Conservation (phyloP, 140 eudicot genomes). For the Anethum foeniculum region DNA sequence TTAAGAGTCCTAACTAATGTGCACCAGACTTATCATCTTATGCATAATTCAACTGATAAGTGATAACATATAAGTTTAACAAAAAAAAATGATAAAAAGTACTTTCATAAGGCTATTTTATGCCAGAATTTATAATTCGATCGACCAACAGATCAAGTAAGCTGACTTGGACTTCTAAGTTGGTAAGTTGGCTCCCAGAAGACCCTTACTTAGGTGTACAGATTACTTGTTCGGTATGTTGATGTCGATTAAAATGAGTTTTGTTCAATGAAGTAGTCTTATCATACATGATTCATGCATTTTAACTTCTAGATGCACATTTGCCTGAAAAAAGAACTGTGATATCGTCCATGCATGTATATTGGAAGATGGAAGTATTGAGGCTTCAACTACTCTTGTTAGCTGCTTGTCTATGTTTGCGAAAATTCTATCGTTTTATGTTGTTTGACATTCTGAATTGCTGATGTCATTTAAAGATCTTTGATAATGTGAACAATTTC, state of each 20-base stretch:
- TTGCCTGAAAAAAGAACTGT: not conserved
- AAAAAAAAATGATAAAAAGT: not conserved
- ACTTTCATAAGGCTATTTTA: not conserved
- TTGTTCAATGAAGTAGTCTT: not conserved
- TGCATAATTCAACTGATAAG: not conserved
- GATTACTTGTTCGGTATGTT: not conserved
- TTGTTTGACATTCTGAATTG: not conserved
- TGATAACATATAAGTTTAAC: not conserved
- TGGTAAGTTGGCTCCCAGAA: not conserved
- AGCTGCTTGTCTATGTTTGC: not conserved
- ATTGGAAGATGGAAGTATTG: not conserved
- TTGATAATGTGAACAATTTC: not conserved
- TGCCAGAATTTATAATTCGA: not conserved
- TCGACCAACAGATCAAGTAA: not conserved
- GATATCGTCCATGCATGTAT: not conserved
- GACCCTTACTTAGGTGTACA: not conserved
- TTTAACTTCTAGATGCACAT: not conserved
- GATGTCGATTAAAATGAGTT: not conserved
- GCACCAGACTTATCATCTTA: not conserved
- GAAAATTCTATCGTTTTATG: not conserved
- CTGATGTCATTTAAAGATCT: not conserved
- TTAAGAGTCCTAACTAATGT: not conserved
- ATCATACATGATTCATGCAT: not conserved
- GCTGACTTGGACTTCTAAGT: not conserved
- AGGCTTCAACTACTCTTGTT: not conserved